Evolutionary conservation across 441 rosid genomes (phyloP), one percentile per base, ranked within the genome.

Genomic region (Euphorbia corollata): DNA sequence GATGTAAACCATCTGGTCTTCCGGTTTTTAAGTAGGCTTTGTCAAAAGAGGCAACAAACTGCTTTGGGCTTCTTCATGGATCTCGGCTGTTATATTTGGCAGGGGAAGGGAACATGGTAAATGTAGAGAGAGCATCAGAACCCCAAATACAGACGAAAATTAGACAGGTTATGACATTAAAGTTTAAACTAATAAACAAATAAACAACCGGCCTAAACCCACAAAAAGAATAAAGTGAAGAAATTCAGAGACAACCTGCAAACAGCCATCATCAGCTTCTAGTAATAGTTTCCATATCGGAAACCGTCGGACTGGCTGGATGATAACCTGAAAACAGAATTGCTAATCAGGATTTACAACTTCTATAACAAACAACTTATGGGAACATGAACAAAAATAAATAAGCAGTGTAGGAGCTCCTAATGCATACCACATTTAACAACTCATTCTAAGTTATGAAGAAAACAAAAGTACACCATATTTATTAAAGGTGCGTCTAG

Each of bases 1-100:
- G 74, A 68, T 80, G 83, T n/a, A n/a, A n/a, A n/a, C 86, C 90
- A 87, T 84, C 88, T 74, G 90, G 88, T 91, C 97, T 87, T 90
- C 99, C 66, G 71, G 88, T 83, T 82, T 81, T 88, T 84, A 96
- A 77, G 79, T 60, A 65, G 85, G 89, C 91, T 84, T 83, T 91
- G 77, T 78, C 85, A 82, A 80, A 79, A 79, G 83, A 73, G 87
- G 85, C 88, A 71, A 86, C 90, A 74, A n/a, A n/a, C n/a, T 84
- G 91, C 96, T 81, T 89, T 97, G 77, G 92, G 97, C 2, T n/a
- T n/a, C 97, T 86, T 85, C 98, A 82, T 79, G 78, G 81, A 81
- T 80, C 78, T 85, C 87, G 80, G 91, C 98, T 90, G 96, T 88
- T 83, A 80, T 81, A 73, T 71, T 82, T 85, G 98, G 87, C 80